Percentiles rank a stretch among this genome's conserved stretches.
phyloP scores from a whole-genome alignment of 2,329 filamentous ascomycete genomes.

The Westerdykella ornata region DNA sequence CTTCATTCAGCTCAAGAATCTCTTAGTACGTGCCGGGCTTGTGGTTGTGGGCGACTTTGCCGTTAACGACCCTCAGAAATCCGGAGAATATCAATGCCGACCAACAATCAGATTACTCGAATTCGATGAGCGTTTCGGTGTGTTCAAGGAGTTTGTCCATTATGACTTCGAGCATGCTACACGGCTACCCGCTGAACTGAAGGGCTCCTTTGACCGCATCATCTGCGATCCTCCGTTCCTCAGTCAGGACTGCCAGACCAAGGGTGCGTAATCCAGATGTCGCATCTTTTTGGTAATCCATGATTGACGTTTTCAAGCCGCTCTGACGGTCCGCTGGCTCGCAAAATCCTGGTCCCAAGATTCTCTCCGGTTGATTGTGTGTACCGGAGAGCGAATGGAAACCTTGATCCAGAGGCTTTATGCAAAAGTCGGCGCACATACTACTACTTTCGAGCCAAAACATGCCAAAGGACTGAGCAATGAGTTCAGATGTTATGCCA shows the following conservation, averaged over 20 bases:
- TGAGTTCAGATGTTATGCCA: slow-evolving; percentile 73
- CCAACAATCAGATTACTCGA: slow-evolving; percentile 64
- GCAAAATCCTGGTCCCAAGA: slow-evolving; percentile 44
- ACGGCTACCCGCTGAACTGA: slow-evolving; percentile 56
- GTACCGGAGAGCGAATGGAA: slow-evolving; percentile 73
- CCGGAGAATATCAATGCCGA: slow-evolving; percentile 23
- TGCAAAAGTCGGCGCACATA: slow-evolving; percentile 52
- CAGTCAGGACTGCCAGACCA: slow-evolving; percentile 73
- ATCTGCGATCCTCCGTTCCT: slow-evolving; percentile 75
- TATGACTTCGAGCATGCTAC: slow-evolving; percentile 69
- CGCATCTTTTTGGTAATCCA: not conserved
- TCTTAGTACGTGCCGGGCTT: slow-evolving; percentile 47
- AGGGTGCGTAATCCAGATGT: slow-evolving; percentile 44
- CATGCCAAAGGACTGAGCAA: slow-evolving; percentile 72
- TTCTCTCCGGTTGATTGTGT: slow-evolving; percentile 52
- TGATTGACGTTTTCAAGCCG: slow-evolving; percentile 45
- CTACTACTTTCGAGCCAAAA: slow-evolving; percentile 61
- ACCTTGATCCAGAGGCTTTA: slow-evolving; percentile 61
- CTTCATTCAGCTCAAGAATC: slow-evolving; percentile 68
- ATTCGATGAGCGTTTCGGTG: slow-evolving; percentile 64
- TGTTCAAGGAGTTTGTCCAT: slow-evolving; percentile 66
- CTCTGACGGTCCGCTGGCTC: slow-evolving; percentile 69
- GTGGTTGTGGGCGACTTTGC: not conserved
- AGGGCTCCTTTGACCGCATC: slow-evolving; percentile 59
- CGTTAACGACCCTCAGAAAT: slow-evolving; percentile 15